Evolutionary conservation across 116 monocot species (phyloP), one percentile per base, ranked within the genome.

Genomic region (Dioscorea cayenensis): DNA sequence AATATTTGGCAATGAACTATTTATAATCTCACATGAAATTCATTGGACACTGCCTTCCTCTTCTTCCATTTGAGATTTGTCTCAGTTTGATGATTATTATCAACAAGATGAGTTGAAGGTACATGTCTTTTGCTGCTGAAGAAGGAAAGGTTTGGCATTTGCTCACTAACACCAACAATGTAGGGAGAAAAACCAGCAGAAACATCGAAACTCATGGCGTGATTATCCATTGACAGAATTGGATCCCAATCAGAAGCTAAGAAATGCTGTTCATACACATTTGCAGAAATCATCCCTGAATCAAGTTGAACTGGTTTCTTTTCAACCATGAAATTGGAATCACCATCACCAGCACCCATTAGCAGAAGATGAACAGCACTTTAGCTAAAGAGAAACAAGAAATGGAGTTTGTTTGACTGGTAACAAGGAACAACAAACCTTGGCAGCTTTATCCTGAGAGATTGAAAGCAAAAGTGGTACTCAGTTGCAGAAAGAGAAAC

Each of bases 361-460:
- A 60, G 65, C 69, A 52, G 69, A 73, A 76, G 76, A 73, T 52
- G 59, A 55, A 67, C 32, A 32, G 32, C 32, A 32, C 73, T 88
- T 77, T 82, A 80, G 49, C 52, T 70, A 76, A 77, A 76, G 78
- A 73, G 71, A 43, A 65, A 12, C 43, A 43, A 32, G 63, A 32
- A 64, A 50, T 48, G 43, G 61, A 73, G 63, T 73, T 84, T 76
- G 84, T 73, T 84, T 76, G 84, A 90, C 79, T 78, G 81, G 73
- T 87, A 77, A 78, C 80, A 82, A 81, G 84, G 82, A 84, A 87
- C 80, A 85, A 81, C 21, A 77, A 81, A 81, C 73, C 49, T 60
- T 81, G 73, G 85, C 85, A 85, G 85, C 91, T 85, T 91, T 92
- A 88, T 83, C 77, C 83, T 63, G 77, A 68, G 66, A 79, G 70